Base-by-base conservation (phyloP, 805 yeast species). In the Komagataella ulmi region DNA sequence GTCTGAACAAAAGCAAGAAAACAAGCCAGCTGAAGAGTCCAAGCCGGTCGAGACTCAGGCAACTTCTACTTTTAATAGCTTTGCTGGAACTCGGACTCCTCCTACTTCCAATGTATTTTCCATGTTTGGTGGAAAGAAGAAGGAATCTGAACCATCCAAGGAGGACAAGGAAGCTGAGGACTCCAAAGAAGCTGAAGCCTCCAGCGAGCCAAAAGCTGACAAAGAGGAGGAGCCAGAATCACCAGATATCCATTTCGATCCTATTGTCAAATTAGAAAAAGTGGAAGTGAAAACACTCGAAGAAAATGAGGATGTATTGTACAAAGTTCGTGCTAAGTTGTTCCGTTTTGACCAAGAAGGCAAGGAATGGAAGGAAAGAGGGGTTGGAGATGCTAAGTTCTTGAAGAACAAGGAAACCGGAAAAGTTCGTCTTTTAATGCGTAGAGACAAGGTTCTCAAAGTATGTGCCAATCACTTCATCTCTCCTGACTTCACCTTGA, bases 331-430 rank as follows among this genome's bases (percentile, higher is more conserved):
- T 66, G 97, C 99, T 59, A 93, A 93, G 72, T 76, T 93, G 65
- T 93, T 91, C 77, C 85, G 88, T 71, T 91, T 85, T 75, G 73
- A 71, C 57, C 77, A 81, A 46, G 96, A 88, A 54, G 62, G 82
- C 51, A 84, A 83, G 64, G 98, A 93, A 72, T 93, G 99, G 99
- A 93, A 93, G 71, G 99, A 93, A 77, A 87, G 99, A 76, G 99
- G 99, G 62, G 88, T 97, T 43, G 99, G 99, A 64, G 99, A 93
- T 65, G 96, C 89, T 61, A 88, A 93, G 72, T 88, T 93, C 71
- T 80, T 93, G 67, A 77, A 91, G 74, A 97, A 91, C 75, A 89
- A 88, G 70, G 72, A 72, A 55, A 74, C 88, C 54, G 77, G 79
- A 54, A 90, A 88, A 73, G 88, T 87, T 57, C 85, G 99, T 75